phyloP scores from a whole-genome alignment of 495 filamentous ascomycete species.

The Parathielavia appendiculata region DNA sequence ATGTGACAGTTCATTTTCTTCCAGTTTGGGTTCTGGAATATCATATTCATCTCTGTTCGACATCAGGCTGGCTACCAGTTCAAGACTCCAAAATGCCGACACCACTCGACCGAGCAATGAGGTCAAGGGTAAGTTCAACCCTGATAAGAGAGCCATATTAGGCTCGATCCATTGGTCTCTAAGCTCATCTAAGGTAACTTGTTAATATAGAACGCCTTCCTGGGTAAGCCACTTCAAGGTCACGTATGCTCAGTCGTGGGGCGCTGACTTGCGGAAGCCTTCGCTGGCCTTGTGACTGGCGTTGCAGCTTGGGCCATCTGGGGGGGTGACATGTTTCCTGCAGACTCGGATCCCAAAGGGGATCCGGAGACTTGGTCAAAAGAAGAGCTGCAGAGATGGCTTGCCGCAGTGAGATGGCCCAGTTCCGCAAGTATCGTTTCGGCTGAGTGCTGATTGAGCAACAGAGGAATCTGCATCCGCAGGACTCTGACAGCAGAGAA shows the following conservation, averaged over 20 bases:
- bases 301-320: slow-evolving; percentile 79
- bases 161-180: too few species aligned
- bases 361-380: slow-evolving; percentile 69
- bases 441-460: slow-evolving; percentile 7
- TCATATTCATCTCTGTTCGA: background rate
- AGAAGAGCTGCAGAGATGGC: slow-evolving; percentile 69
- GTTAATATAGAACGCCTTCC: slow-evolving; percentile 39
- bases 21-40: background rate
- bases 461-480: slow-evolving; percentile 70
- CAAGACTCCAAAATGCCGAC: slow-evolving; percentile 55
- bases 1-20: background rate
- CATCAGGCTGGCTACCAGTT: background rate
- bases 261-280: slow-evolving; percentile 43
- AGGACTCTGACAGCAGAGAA: slow-evolving; percentile 60
- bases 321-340: slow-evolving; percentile 74
- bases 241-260: too few species aligned
- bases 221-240: slow-evolving; percentile 44
- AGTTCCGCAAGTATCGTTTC: background rate
- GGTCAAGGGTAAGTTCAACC: slow-evolving; percentile 58
- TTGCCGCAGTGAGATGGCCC: slow-evolving; percentile 58
- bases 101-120: slow-evolving; percentile 69
- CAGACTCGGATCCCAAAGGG: slow-evolving; percentile 68
- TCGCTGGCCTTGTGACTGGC: slow-evolving; percentile 77
- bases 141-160: background rate
- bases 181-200: background rate